Evolutionary conservation across 2,329 filamentous ascomycete species (phyloP).

Genomic region (Botrytis cinerea): DNA sequence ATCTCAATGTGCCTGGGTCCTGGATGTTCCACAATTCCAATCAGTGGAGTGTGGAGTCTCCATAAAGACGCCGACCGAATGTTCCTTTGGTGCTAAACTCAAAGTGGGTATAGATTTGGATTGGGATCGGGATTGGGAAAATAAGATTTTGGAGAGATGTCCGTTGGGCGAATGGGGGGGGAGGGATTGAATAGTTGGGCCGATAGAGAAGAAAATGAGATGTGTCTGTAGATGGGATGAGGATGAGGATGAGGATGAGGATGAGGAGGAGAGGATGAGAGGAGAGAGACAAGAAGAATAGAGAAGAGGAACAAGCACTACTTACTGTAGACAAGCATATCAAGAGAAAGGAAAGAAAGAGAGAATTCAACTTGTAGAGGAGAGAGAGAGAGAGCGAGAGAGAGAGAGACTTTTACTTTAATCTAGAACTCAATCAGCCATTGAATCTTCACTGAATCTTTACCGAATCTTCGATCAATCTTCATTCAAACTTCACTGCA

Average conservation of each 20-base stretch:
- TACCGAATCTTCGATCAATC: too few species aligned
- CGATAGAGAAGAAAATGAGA: background rate
- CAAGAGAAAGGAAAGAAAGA: background rate
- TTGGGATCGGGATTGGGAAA: background rate
- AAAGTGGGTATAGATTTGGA: background rate
- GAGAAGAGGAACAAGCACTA: background rate
- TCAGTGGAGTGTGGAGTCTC: slow-evolving; percentile 18
- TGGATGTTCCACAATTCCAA: background rate
- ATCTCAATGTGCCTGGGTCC: background rate
- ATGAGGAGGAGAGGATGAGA: background rate
- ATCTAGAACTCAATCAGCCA: background rate
- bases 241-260: too few species aligned
- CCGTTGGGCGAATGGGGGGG: background rate
- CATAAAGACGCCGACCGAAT: slow-evolving; percentile 15
- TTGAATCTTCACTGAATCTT: background rate
- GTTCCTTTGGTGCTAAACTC: background rate
- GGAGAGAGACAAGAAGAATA: too few species aligned
- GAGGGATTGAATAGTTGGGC: background rate
- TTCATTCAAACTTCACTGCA: background rate
- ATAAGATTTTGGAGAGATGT: background rate
- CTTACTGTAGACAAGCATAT: too few species aligned
- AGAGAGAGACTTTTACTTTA: background rate
- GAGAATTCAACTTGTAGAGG: background rate
- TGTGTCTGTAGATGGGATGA: background rate
- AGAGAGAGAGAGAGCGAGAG: background rate